Base-by-base conservation (phyloP, 2,329 filamentous ascomycete genomes). In the Leptographium radiaticola region DNA sequence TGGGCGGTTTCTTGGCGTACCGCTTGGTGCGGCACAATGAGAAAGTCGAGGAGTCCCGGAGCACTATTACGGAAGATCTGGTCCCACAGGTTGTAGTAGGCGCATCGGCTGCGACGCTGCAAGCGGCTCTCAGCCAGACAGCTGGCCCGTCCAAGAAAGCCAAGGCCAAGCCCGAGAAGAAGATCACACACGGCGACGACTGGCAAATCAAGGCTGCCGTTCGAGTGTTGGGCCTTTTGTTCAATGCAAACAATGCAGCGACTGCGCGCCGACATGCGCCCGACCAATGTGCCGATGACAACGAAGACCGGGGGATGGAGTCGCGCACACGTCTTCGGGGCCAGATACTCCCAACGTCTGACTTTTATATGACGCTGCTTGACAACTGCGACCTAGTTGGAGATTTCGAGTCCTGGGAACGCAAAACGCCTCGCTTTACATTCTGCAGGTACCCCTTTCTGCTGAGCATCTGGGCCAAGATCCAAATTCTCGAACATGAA, bases 371-470 rank as follows among this genome's bases (percentile, higher is more conserved):
- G 63, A 86, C 86, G 1, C 71, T 95, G 56, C 76, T 95, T 11
- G 90, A 96, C 64, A 89, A 88, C 61, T 80, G 84, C n/a, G 88
- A 95, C 63, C 74, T 95, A 8, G 79, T 93, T 48, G 80, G 79
- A 0, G 90, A 96, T 65, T 95, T 94, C 62, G 88, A 95, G 63
- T 76, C 81, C 11, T 96, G 90, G 90, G 89, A 95, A 64, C 77
- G 80, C 6, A 84, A 79, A 59, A 76, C 77, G 51, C 76, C 77
- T 20, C 87, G 82, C 59, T 95, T 95, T 64, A 80, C 87, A 0
- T 95, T 96, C 64, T 95, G 89, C 64, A 88, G 95, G 64, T 95
- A 94, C 62, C 89, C 90, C 0, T 94, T 95, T 62, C 83, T 95
- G 60, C 74, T 96, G 43, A 95, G 89, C 57, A 89, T 96, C 59